Evolutionary conservation across 768 basidiomycete genomes (phyloP), one percentile per base, ranked within the genome.

Genomic region (Suillus ampliporus): DNA sequence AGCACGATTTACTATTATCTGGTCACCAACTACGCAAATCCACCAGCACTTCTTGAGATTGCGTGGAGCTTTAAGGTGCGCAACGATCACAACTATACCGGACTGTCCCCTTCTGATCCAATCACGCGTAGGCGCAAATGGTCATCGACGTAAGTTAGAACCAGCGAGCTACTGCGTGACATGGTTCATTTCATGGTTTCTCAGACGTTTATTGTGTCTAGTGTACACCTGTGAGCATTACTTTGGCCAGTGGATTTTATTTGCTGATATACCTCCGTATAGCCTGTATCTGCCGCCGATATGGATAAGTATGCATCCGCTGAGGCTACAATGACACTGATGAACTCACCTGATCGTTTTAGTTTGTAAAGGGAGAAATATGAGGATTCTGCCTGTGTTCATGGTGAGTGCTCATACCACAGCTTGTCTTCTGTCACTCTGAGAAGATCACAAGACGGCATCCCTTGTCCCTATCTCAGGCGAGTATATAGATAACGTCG

Each of bases 1-100:
- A 86, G 88, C 68, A 80, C 85, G 64, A 75, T 86, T 40, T 89
- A 88, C 65, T 79, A 78, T 67, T 88, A 88, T 65, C 77, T 87
- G 57, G 84, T 88, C 46, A 74, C 69, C 44, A 86, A 88, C 72
- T 88, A 80, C 66, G 69, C 82, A 61, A 82, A 84, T 65, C 80
- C 82, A 3, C 5, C 71, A 17, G 79, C 84, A 3, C 73, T 88
- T 21, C 13, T 67, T 15, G 63, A 65, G 23, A 82, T 83, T 3
- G 77, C 84, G 13, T 89, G 87, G 87, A 85, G 53, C 41, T 83
- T 68, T 23, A 11, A 21, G 26, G 21, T 23, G 15, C 10, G n/a
- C 34, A 56, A n/a, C n/a, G 53, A 31, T 31, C n/a, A 28, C 17
- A 28, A 43, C 19, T 43, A n/a, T n/a, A n/a, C n/a, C n/a, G n/a